phyloP scores from a whole-genome alignment of 2,329 filamentous ascomycete species.

The Venturiaceae sp. region DNA sequence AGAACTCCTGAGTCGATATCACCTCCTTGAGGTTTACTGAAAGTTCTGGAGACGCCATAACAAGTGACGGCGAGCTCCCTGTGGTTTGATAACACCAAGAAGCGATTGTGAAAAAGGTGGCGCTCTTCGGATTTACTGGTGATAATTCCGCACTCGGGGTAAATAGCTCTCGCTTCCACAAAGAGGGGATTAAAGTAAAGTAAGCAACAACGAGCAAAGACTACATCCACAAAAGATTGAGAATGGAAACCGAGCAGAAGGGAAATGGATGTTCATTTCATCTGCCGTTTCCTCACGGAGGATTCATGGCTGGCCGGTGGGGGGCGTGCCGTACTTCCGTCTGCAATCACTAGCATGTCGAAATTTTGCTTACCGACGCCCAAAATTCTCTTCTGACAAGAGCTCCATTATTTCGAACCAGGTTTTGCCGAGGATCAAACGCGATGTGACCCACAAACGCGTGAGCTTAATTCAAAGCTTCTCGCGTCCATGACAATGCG shows the following conservation, averaged over 20 bases:
- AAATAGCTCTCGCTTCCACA: background rate
- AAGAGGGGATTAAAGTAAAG: background rate
- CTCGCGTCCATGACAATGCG: background rate
- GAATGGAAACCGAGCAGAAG: background rate
- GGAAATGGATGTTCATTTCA: background rate
- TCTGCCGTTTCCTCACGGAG: background rate
- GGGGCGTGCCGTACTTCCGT: background rate
- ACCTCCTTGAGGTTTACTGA: background rate
- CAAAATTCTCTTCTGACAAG: background rate
- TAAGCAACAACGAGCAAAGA: background rate
- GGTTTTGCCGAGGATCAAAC: background rate
- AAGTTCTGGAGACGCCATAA: background rate
- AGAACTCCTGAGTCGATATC: background rate
- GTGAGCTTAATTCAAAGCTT: too few species aligned
- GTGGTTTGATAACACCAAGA: too few species aligned
- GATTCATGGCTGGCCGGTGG: background rate
- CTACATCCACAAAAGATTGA: background rate
- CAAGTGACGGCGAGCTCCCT: too few species aligned
- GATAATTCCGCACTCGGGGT: background rate
- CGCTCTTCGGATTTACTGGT: background rate
- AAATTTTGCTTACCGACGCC: background rate
- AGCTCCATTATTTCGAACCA: background rate
- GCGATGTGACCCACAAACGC: background rate
- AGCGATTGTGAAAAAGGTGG: too few species aligned
- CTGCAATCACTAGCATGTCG: background rate